These are phyloP conservation scores for Tuber aestivum DNA, from an alignment of 495 filamentous ascomycete species.

Conservation along the genomic window DNA sequence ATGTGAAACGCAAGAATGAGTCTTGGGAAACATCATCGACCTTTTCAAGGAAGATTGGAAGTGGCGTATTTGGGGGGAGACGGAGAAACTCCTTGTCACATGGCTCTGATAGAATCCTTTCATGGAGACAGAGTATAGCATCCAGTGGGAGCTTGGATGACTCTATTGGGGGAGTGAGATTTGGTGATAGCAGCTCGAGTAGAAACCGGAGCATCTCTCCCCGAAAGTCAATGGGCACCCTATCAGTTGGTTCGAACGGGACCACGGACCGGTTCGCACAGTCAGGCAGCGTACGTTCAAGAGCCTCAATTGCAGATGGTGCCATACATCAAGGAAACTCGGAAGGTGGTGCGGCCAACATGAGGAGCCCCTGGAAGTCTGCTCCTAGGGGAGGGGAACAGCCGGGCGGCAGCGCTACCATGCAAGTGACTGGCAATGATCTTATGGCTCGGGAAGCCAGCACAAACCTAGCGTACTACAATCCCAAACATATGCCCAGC, in stretches of 20 bases:
- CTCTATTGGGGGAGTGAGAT: slow-evolving; percentile 44
- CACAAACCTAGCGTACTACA: slow-evolving; percentile 4
- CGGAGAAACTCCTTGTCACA: slow-evolving; percentile 58
- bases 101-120: slow-evolving; percentile 76
- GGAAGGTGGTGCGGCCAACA: not conserved
- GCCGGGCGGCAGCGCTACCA: not conserved
- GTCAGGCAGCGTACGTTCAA: slow-evolving; percentile 33
- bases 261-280: slow-evolving; percentile 28
- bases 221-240: slow-evolving; percentile 48
- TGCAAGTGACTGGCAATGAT: slow-evolving; percentile 1
- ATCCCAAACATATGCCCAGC: slow-evolving; percentile 10
- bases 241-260: slow-evolving; percentile 34
- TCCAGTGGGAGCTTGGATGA: slow-evolving; percentile 53
- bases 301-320: slow-evolving; percentile 26
- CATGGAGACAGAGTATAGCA: slow-evolving; percentile 77
- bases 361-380: not conserved
- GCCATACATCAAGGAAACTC: not conserved
- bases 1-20: slow-evolving; percentile 53
- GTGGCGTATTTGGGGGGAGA: slow-evolving; percentile 56
- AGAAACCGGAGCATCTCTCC: slow-evolving; percentile 54
- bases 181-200: slow-evolving; percentile 24
- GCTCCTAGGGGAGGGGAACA: slow-evolving; percentile 11
- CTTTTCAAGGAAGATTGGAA: slow-evolving; percentile 64
- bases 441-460: slow-evolving; percentile 8
- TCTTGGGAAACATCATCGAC: slow-evolving; percentile 66